Conservation (phyloP, 2,329 filamentous ascomycete species). For the Aureobasidium sp. region DNA sequence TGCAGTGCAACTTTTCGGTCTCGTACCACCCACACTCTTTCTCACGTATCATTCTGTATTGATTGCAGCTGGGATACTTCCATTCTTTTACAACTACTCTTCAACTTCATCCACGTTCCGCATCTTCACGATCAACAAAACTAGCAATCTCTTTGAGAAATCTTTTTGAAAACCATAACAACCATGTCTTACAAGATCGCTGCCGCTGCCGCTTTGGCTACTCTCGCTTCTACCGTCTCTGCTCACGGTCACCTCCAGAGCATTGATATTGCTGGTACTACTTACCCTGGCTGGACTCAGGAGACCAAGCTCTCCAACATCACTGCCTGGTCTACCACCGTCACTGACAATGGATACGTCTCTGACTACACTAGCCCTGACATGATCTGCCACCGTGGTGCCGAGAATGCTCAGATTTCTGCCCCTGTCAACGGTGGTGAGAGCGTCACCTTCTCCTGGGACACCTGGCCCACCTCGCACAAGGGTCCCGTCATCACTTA, state of each 20-base stretch:
- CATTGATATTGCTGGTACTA: slow-evolving; percentile 42
- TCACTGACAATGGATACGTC: slow-evolving; percentile 35
- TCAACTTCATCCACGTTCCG: background rate
- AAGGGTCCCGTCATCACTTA: slow-evolving; percentile 59
- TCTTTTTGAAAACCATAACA: slow-evolving; percentile 7
- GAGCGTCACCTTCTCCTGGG: slow-evolving; percentile 55
- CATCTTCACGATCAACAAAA: slow-evolving; percentile 4
- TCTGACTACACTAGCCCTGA: slow-evolving; percentile 22
- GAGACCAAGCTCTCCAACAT: slow-evolving; percentile 29
- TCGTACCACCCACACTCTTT: slow-evolving; percentile 16
- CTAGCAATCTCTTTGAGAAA: slow-evolving; percentile 12
- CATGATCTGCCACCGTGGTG: slow-evolving; percentile 45
- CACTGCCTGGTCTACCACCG: slow-evolving; percentile 50
- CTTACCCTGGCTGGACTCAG: slow-evolving; percentile 39
- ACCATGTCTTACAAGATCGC: slow-evolving; percentile 25
- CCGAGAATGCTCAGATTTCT: slow-evolving; percentile 43
- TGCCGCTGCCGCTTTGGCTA: slow-evolving; percentile 25
- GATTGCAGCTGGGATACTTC: slow-evolving; percentile 17
- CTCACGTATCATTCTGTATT: slow-evolving; percentile 16
- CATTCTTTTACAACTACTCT: slow-evolving; percentile 6
- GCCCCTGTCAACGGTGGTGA: slow-evolving; percentile 56
- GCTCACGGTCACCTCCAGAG: slow-evolving; percentile 43
- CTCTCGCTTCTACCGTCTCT: slow-evolving; percentile 33
- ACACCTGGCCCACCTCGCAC: slow-evolving; percentile 58
- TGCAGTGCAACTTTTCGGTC: slow-evolving; percentile 15